These are phyloP conservation scores for Starmerella riodocensis DNA, from an alignment of 805 yeast genomes.

Conservation along the genomic window DNA sequence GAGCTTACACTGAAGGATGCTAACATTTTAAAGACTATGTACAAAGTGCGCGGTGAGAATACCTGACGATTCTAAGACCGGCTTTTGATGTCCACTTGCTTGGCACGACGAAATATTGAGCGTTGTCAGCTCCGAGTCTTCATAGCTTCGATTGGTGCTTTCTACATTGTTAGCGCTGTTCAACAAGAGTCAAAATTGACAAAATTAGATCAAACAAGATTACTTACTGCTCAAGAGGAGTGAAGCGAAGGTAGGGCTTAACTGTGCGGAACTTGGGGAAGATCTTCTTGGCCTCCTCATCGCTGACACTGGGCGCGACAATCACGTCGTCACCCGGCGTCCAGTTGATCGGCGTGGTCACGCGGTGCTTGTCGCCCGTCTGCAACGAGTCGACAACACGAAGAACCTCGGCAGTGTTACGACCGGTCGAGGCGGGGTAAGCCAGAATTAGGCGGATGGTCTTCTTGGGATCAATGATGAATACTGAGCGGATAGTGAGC, in stretches of 20 bases:
- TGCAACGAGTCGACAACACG: conserved; percentile 87
- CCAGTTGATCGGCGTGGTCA: conserved; percentile 93
- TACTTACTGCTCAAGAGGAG: conserved; percentile 29
- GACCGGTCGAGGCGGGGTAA: conserved; percentile 89
- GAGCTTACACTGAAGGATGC: no score
- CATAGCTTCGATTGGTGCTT: conserved; percentile 5
- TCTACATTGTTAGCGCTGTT: conserved; percentile 2
- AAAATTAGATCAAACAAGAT: no score
- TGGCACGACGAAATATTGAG: not conserved
- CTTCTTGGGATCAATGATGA: conserved; percentile 83
- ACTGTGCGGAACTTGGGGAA: conserved; percentile 81
- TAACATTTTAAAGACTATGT: no score
- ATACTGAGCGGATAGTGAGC: conserved; percentile 85
- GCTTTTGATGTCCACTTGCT: no score
- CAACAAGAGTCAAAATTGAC: no score
- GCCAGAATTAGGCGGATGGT: conserved; percentile 76
- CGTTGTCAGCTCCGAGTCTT: not conserved
- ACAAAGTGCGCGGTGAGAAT: no score
- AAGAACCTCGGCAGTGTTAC: conserved; percentile 87
- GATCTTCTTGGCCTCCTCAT: conserved; percentile 70
- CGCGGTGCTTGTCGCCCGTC: conserved; percentile 71
- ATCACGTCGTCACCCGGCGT: conserved; percentile 82
- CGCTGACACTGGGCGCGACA: conserved; percentile 77
- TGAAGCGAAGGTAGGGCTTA: conserved; percentile 83
- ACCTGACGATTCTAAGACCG: no score